A percentile compares a stretch with the other conserved stretches of the same genome.
phyloP scores from a whole-genome alignment of 108 stramenopile genomes.

The Parietichytrium sp. region DNA sequence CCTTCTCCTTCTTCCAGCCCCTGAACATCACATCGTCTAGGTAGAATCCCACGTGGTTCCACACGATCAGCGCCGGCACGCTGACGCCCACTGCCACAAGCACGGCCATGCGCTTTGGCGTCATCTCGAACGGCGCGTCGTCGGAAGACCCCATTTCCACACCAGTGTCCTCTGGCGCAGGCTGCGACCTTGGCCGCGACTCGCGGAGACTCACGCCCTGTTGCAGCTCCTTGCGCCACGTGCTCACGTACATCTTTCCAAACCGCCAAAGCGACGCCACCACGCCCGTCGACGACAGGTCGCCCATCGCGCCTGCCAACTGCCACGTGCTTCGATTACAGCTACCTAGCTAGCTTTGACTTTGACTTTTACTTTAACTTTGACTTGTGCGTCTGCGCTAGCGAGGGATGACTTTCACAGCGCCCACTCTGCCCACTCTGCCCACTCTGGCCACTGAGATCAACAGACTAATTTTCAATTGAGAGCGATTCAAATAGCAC shows the following conservation, averaged over 20 bases:
- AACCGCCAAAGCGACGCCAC: neutral
- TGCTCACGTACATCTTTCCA: neutral
- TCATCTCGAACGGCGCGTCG: neutral
- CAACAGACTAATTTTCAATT: no score
- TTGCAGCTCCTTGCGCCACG: neutral
- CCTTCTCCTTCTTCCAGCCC: constrained; percentile 25
- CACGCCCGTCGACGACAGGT: neutral
- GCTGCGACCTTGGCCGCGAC: neutral
- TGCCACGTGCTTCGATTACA: no score
- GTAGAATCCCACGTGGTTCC: constrained; percentile 46
- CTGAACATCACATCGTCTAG: constrained; percentile 41
- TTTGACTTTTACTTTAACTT: no score
- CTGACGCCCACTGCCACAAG: constrained; percentile 1
- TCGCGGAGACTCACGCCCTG: neutral
- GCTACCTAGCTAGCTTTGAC: no score
- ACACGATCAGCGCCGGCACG: constrained; percentile 36
- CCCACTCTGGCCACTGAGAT: no score
- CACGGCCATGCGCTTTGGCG: neutral
- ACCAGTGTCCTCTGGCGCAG: neutral
- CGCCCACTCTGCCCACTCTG: no score
- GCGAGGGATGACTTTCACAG: no score
- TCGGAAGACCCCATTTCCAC: neutral
- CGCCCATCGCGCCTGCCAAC: no score
- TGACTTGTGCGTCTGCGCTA: no score
- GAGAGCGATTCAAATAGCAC: no score